phyloP scores from a whole-genome alignment of 805 yeast genomes.

The Saturnispora kantuleensis region DNA sequence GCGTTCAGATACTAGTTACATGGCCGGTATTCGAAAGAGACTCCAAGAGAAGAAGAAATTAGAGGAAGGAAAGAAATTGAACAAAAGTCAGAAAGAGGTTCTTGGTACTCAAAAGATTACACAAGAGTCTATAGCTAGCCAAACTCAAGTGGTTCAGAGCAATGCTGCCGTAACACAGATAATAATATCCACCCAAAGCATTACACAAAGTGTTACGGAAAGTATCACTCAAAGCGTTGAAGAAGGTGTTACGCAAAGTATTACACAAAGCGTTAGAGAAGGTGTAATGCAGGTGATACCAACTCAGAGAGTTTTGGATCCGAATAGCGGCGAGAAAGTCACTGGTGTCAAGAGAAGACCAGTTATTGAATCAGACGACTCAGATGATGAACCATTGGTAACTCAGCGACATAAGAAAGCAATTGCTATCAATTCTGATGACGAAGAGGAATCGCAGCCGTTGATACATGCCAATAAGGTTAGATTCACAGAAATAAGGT shows the following conservation, averaged over 20 bases:
- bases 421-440: slow-evolving; percentile 1
- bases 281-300: background rate
- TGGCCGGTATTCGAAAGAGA: slow-evolving; percentile 7
- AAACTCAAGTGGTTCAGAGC: background rate
- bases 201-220: background rate
- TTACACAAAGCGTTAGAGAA: background rate
- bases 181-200: background rate
- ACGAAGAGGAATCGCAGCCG: slow-evolving; percentile 2
- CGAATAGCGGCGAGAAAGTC: slow-evolving; percentile 5
- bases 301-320: slow-evolving; percentile 6
- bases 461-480: background rate
- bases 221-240: background rate
- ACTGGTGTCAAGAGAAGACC: background rate
- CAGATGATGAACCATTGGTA: slow-evolving; percentile 2
- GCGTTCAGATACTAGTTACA: slow-evolving; percentile 1
- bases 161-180: background rate
- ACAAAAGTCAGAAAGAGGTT: background rate
- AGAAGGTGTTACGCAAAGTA: background rate
- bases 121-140: background rate
- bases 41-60: slow-evolving; percentile 5
- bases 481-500: background rate
- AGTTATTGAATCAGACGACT: slow-evolving; percentile 5
- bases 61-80: background rate
- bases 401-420: background rate
- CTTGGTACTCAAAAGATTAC: background rate